These are phyloP conservation scores for Monilinia fructicola DNA, from an alignment of 2,329 filamentous ascomycete genomes.

Conservation along the genomic window DNA sequence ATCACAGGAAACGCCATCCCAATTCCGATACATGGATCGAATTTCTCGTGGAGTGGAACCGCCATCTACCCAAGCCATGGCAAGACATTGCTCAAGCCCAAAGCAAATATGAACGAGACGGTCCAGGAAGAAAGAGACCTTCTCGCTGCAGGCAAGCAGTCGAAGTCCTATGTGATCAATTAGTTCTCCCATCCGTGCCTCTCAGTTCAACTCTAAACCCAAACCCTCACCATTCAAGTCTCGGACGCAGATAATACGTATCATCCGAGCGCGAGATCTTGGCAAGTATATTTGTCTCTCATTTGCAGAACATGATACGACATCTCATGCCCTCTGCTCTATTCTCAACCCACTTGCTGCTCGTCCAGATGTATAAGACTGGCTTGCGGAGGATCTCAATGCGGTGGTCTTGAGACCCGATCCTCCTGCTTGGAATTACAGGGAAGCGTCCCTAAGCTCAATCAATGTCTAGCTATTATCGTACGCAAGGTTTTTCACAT, in stretches of 20 bases:
- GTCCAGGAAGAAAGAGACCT: background rate
- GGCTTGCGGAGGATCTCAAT: background rate
- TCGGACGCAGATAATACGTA: no score
- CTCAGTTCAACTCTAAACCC: background rate
- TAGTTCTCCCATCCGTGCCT: background rate
- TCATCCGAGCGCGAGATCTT: background rate
- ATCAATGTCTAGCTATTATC: no score
- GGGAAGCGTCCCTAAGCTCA: no score
- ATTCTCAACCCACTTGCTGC: background rate
- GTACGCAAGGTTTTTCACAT: no score
- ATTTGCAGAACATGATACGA: background rate
- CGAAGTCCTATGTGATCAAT: background rate
- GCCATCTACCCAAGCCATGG: background rate
- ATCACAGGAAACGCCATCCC: background rate
- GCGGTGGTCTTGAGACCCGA: background rate
- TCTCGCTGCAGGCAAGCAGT: background rate
- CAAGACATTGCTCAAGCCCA: background rate
- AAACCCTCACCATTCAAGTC: background rate
- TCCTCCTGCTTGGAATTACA: background rate
- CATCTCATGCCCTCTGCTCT: background rate
- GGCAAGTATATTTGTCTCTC: background rate
- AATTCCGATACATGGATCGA: background rate
- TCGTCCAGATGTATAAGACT: background rate
- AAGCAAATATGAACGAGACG: background rate
- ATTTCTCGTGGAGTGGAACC: background rate